phyloP scores from a whole-genome alignment of 441 rosid species.

The Hura crepitans region DNA sequence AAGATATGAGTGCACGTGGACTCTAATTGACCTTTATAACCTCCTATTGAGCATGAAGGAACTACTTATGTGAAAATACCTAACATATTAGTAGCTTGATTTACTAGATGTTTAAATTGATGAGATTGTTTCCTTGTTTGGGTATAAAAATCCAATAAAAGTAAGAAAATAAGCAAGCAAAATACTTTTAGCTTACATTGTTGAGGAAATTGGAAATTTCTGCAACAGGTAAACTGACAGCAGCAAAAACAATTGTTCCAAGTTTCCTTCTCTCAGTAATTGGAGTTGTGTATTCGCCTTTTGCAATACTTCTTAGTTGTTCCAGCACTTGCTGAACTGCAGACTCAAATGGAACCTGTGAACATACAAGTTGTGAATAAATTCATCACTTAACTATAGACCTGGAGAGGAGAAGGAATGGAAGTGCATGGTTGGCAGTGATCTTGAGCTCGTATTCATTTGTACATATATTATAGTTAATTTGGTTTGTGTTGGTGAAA shows the following conservation, averaged over 20 bases:
- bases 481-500: not conserved
- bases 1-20: not conserved
- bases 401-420: not conserved
- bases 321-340: constrained; percentile 67
- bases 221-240: constrained; percentile 56
- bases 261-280: constrained; percentile 59
- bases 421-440: not conserved
- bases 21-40: not conserved
- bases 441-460: not conserved
- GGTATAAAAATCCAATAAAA: too few relatives aligned
- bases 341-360: constrained; percentile 72
- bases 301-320: constrained; percentile 60
- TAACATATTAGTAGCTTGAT: not conserved
- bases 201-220: constrained; percentile 54
- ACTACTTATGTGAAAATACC: not conserved
- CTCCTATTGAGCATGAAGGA: not conserved
- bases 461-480: not conserved
- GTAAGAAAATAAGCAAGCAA: constrained; percentile 3
- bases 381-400: not conserved
- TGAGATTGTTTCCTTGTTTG: not conserved
- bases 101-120: not conserved
- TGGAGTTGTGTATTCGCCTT: constrained; percentile 62
- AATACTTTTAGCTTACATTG: constrained; percentile 40
- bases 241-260: constrained; percentile 73
- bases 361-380: constrained; percentile 16